Evolutionary conservation across 306 rosid genomes (phyloP).

Genomic region (Albizia julibrissin): DNA sequence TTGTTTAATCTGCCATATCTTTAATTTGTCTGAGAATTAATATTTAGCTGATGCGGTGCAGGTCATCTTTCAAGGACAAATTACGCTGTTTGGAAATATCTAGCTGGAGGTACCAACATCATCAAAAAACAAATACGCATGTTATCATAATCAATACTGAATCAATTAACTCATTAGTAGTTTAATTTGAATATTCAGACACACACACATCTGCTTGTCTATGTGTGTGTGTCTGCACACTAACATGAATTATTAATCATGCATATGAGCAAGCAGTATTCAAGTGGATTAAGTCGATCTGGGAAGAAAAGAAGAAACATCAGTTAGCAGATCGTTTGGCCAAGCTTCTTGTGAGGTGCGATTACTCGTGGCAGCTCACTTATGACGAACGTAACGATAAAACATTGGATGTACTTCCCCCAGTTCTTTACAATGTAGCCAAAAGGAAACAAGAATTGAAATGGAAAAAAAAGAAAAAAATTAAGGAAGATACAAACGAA

Average conservation of each 20-base stretch:
- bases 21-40: neutral
- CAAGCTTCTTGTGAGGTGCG: neutral
- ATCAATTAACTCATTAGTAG: neutral
- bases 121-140: neutral
- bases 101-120: conserved; percentile 25
- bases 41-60: neutral
- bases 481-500: no score
- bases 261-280: neutral
- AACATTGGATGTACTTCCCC: neutral
- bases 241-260: neutral
- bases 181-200: neutral
- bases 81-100: conserved; percentile 18
- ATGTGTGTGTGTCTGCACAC: no score
- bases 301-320: neutral
- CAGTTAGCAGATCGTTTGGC: neutral
- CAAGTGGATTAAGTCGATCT: neutral
- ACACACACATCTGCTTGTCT: no score
- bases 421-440: no score
- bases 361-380: neutral
- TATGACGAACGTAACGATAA: neutral
- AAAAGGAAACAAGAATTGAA: no score
- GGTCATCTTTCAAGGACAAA: conserved; percentile 32
- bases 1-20: neutral
- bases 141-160: neutral
- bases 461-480: no score